Percentiles rank a stretch among this genome's conserved stretches.
Evolutionary conservation across 2,329 filamentous ascomycete genomes (phyloP).

Genomic region (Bipolaris oryzae): DNA sequence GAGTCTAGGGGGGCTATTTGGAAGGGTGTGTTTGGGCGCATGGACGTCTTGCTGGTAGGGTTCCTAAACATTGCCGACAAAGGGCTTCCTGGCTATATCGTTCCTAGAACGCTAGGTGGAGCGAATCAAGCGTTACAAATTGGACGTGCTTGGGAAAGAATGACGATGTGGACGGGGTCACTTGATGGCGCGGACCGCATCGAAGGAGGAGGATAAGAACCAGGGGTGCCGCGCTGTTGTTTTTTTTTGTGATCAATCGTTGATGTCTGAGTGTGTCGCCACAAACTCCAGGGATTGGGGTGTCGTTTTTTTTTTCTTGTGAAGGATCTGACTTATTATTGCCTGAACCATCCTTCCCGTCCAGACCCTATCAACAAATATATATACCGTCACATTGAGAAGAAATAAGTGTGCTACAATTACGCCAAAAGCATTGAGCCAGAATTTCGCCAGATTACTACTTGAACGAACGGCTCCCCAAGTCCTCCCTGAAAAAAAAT

Average conservation of each 20-base stretch:
- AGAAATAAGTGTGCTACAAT: background rate
- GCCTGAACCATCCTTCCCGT: background rate
- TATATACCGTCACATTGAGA: background rate
- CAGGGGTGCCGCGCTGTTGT: conserved; percentile 8
- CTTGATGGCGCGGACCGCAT: conserved; percentile 7
- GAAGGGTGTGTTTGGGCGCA: conserved; percentile 11
- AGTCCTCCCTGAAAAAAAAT: background rate
- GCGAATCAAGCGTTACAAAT: conserved; percentile 16
- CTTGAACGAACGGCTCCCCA: background rate
- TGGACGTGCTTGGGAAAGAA: conserved; percentile 8
- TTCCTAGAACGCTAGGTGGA: conserved; percentile 19
- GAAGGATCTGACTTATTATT: conserved; percentile 7
- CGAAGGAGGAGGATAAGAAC: conserved; percentile 11
- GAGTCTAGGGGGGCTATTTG: conserved; percentile 11
- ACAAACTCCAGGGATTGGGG: background rate
- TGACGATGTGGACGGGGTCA: conserved; percentile 11
- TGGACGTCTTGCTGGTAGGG: conserved; percentile 10
- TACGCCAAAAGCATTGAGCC: background rate
- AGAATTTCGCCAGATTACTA: background rate
- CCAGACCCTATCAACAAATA: background rate
- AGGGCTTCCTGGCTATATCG: conserved; percentile 14
- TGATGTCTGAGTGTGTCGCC: background rate
- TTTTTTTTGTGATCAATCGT: background rate
- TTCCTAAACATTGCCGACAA: conserved; percentile 11
- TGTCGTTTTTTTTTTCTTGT: background rate